Conservation (phyloP, 2,329 filamentous ascomycete species). For the Microsporum audouinii region DNA sequence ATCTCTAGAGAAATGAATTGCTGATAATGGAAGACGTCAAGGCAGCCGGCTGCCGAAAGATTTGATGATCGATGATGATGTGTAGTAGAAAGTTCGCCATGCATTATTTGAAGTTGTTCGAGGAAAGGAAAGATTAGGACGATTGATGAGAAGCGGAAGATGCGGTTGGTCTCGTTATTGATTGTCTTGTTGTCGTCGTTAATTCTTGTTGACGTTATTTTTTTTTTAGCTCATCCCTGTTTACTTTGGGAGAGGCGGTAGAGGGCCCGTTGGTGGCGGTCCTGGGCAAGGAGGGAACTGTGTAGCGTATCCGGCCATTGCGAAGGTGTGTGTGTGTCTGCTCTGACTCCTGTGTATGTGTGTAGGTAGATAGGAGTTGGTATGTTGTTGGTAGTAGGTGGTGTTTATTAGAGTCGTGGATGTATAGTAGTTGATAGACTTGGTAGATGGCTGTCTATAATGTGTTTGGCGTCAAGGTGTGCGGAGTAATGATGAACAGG, state of each 20-base stretch:
- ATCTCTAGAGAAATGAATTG: slow-evolving; percentile 3
- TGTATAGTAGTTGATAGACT: background rate
- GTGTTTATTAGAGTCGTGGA: background rate
- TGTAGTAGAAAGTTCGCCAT: background rate
- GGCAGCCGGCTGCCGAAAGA: slow-evolving; percentile 12
- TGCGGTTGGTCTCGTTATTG: background rate
- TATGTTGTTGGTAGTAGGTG: background rate
- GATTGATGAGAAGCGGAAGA: slow-evolving; percentile 3
- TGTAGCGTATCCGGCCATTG: slow-evolving; percentile 16
- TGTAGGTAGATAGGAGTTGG: background rate
- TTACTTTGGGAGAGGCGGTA: slow-evolving; percentile 17
- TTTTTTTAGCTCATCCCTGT: background rate
- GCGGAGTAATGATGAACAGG: background rate
- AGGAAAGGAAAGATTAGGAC: background rate
- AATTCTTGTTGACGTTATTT: background rate
- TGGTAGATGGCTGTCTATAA: background rate
- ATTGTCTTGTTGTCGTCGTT: background rate
- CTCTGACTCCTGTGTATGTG: background rate
- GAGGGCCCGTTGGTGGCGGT: slow-evolving; percentile 16
- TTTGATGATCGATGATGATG: background rate
- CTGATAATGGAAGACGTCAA: slow-evolving; percentile 1
- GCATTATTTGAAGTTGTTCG: background rate
- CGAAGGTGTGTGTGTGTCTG: background rate
- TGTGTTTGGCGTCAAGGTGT: background rate
- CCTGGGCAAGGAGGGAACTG: slow-evolving; percentile 18